A percentile compares a stretch with the other conserved stretches of the same genome.
Conservation (phyloP, 2,329 filamentous ascomycete genomes). For the Aureobasidium sp. region DNA sequence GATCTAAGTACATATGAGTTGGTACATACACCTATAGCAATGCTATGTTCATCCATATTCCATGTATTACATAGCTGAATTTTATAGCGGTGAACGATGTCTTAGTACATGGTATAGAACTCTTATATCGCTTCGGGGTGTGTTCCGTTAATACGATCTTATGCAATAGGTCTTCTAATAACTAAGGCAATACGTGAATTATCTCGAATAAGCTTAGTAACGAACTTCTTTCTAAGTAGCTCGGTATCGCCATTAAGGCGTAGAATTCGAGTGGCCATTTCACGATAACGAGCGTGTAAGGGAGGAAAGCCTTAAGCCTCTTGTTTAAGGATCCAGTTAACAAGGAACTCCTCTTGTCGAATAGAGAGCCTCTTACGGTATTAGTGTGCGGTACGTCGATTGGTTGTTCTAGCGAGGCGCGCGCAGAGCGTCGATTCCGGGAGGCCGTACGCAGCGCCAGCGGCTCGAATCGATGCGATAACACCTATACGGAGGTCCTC, state of each 20-base stretch:
- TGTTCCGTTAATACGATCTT: not conserved
- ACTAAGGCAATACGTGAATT: constrained; percentile 3
- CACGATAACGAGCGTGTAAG: not conserved
- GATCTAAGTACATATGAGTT: not conserved
- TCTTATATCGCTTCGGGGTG: not conserved
- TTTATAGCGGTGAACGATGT: not conserved
- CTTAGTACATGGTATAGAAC: constrained; percentile 2
- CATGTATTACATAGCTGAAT: not conserved
- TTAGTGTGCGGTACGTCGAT: not conserved
- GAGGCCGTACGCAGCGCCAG: not conserved
- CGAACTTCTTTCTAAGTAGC: not conserved
- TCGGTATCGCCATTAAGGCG: not conserved
- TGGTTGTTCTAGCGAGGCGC: not conserved
- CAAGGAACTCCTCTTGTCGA: constrained; percentile 7
- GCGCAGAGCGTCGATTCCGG: not conserved
- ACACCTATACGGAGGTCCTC: too few relatives aligned
- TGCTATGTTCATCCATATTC: constrained; percentile 10
- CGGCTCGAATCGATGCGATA: too few relatives aligned
- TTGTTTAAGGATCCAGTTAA: not conserved
- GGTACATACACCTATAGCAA: not conserved
- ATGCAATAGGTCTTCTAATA: constrained; percentile 1
- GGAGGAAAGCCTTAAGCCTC: not conserved
- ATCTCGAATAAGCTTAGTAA: not conserved
- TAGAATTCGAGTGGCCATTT: constrained; percentile 2
- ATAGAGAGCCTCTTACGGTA: not conserved